Evolutionary conservation across 169 alveolate genomes (phyloP).

Genomic region (Cryptosporidium ryanae): DNA sequence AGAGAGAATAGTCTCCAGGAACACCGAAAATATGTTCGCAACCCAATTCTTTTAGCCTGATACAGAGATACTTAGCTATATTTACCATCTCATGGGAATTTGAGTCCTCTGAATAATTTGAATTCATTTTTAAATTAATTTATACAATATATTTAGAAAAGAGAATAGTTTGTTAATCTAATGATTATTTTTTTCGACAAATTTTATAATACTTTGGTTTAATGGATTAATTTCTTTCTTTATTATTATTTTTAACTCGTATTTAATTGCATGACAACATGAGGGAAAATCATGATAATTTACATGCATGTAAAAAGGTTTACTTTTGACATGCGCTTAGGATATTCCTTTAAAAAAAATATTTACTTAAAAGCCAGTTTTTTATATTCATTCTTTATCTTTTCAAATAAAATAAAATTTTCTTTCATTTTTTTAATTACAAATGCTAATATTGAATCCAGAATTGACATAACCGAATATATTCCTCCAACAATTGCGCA

Average conservation of each 20-base stretch:
- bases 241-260: background rate
- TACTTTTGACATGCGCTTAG: too few relatives aligned
- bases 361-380: background rate
- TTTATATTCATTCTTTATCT: too few relatives aligned
- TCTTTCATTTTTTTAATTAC: background rate
- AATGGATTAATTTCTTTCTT: background rate
- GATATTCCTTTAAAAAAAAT: too few relatives aligned
- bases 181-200: background rate
- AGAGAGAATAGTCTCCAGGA: constrained; percentile 80
- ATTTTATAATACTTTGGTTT: background rate
- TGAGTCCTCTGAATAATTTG: too few relatives aligned
- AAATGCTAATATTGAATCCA: constrained; percentile 49
- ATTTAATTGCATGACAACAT: background rate
- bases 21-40: constrained; percentile 79
- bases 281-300: too few relatives aligned
- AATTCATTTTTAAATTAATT: too few relatives aligned
- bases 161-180: background rate
- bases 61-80: constrained; percentile 73
- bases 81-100: background rate
- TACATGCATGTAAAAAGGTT: background rate
- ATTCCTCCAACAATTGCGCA: constrained; percentile 75
- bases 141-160: too few relatives aligned
- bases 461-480: constrained; percentile 52
- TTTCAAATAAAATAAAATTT: too few relatives aligned
- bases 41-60: constrained; percentile 77